Conservation (phyloP, 192 early-diverging fungal species). For the Entomortierella beljakovae region DNA sequence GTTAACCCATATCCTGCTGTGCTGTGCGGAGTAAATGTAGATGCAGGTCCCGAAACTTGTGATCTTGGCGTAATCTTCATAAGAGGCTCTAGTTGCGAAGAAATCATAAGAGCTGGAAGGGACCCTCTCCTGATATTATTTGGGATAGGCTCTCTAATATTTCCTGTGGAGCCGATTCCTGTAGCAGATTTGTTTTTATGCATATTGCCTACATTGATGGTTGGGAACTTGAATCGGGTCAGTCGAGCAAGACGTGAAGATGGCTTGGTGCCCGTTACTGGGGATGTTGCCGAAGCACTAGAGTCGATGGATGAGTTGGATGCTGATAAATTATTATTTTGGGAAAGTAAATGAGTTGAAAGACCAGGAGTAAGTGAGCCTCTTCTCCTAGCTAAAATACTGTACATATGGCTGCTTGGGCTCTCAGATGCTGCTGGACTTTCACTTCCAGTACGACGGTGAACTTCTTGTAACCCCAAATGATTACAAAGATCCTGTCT, state of each 20-base stretch:
- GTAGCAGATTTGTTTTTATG: conserved; percentile 21
- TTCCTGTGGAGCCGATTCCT: background rate
- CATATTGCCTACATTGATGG: conserved; percentile 25
- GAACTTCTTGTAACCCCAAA: conserved; percentile 22
- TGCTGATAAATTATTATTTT: background rate
- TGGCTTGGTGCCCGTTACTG: background rate
- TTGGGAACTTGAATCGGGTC: conserved; percentile 40
- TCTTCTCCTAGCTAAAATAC: background rate
- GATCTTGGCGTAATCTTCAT: background rate
- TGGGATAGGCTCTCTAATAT: background rate
- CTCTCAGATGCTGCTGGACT: conserved; percentile 1
- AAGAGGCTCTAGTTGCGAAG: background rate
- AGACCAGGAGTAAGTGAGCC: background rate
- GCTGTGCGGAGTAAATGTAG: conserved; percentile 31
- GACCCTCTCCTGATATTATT: conserved; percentile 12
- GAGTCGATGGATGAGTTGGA: background rate
- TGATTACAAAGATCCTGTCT: conserved; percentile 7
- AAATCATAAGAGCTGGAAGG: background rate
- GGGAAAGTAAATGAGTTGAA: background rate
- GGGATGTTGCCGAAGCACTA: background rate
- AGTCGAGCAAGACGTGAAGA: conserved; percentile 16
- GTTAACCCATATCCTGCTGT: conserved; percentile 7
- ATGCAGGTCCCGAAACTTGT: conserved; percentile 6
- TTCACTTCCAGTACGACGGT: conserved; percentile 8
- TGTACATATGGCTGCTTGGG: conserved; percentile 3